Evolutionary conservation across 352 stramenopile species (phyloP), one percentile per base, ranked within the genome.

Genomic region (Phytophthora tubulina): DNA sequence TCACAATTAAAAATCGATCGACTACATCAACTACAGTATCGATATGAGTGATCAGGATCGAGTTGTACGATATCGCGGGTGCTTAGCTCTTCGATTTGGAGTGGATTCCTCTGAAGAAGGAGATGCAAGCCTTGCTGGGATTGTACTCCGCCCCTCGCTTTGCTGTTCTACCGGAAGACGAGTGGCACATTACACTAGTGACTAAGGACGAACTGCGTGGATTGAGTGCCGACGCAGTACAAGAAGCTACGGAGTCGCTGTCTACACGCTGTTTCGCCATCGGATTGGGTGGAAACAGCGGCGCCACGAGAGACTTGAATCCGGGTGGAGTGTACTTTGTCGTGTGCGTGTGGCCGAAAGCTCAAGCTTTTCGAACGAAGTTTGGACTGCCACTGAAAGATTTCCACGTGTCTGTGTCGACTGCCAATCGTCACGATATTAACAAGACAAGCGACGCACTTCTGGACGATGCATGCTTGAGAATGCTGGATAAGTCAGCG

Each of bases 281-380:
- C 33, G 84, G 80, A 2, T 49, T 92, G 11, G 81, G 81, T 14
- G 69, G 63, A 14, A 62, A 58, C 9, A 7, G 14, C 3, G 69
- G 65, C 30, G 63, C 62, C 33, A 60, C 62, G 8, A 51, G 6
- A 30, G 36, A 67, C 21, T 33, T 72, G 39, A 50, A 51, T 30
- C 39, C 62, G 14, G 32, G 6, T 41, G 62, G 70, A 44, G 73
- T 90, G 11, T 81, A 73, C 67, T 92, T 90, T 33, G 63, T 88
- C 11, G 82, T 92, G 17, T 92, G 82, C 44, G 74, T 88, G 45
- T 92, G 84, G 84, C 82, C 80, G 3, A 78, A 82, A 58, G 80
- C 78, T 0, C 81, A 89, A 32, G 57, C 57, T 2, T 90, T 85
- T 50, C 79, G 84, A 5, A 48, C 64, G 60, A 78, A 80, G 32